Base-by-base conservation (phyloP, 352 stramenopile genomes). In the Phytophthora constricta region DNA sequence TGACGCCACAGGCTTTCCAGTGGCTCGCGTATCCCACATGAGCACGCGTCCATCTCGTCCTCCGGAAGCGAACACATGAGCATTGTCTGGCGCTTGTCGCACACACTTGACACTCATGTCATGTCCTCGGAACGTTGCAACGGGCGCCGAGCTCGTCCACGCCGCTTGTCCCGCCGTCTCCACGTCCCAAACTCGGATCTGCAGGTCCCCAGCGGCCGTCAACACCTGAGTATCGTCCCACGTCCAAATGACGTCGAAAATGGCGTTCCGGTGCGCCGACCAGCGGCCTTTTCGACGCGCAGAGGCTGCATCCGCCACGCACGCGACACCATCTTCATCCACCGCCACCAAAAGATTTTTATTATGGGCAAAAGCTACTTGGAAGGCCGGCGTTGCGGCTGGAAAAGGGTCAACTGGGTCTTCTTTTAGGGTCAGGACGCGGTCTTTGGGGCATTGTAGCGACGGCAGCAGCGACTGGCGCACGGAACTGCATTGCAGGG, bases 21-120 rank as follows among this genome's bases (percentile, higher is more conserved):
- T 51, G 56, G 66, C 46, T 17, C 70, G 72, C 8, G 71, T 75
- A 63, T 93, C 85, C 81, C 80, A 92, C 17, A 93, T 46, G 46
- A 89, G 65, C 1, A 93, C 77, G 39, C 76, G 76, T 28, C 85
- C 85, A 65, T 93, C 85, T 5, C 85, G 69, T 50, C 75, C 73
- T 48, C 85, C 82, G 4, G 82, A 90, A 20, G 80, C 80, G 63
- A 91, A 85, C 20, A 87, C 53, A 34, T 74, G 37, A 45, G 39
- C 45, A 27, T 72, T 59, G 22, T 72, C 39, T 3, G 70, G 66
- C 14, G 70, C 67, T 55, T 91, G 79, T 5, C 83, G 85, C 3
- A 93, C 78, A 59, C 85, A 89, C 50, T 93, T 93, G 61, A 93
- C 83, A 69, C 85, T 93, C 81, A 90, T 90, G 13, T 81, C 62